Percentiles rank a stretch among this genome's conserved stretches.
Evolutionary conservation across 2,329 filamentous ascomycete genomes (phyloP).

Genomic region (Arthrobotrys sphaeroides): DNA sequence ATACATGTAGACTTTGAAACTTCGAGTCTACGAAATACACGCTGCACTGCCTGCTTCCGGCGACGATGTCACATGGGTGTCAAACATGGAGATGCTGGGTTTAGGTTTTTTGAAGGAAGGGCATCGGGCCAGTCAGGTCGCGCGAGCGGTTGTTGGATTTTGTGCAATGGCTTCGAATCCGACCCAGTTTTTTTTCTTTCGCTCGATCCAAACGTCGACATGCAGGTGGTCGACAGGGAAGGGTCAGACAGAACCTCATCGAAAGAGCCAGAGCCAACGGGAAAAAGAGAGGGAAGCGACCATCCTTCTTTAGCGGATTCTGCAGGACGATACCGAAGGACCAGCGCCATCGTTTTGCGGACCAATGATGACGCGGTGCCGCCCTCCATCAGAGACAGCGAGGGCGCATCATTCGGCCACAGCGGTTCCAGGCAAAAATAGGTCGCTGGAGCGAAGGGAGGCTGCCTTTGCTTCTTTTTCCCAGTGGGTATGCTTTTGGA

Average conservation of each 20-base stretch:
- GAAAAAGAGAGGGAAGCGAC: slow-evolving; percentile 12
- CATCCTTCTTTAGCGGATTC: slow-evolving; percentile 18
- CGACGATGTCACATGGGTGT: slow-evolving; percentile 24
- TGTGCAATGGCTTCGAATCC: slow-evolving; percentile 1
- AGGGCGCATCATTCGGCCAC: slow-evolving; percentile 33
- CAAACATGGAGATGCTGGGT: not conserved
- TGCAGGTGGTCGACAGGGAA: slow-evolving; percentile 19
- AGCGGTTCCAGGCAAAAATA: slow-evolving; percentile 54
- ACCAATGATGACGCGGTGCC: slow-evolving; percentile 40
- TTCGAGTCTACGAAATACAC: not conserved
- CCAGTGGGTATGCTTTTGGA: slow-evolving; percentile 6
- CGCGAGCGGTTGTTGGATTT: slow-evolving; percentile 3
- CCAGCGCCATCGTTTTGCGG: slow-evolving; percentile 23
- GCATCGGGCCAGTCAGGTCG: slow-evolving; percentile 7
- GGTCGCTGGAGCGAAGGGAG: not conserved
- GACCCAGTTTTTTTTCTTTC: not conserved
- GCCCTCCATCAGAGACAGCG: slow-evolving; percentile 35
- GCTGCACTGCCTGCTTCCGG: slow-evolving; percentile 21
- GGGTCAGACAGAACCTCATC: slow-evolving; percentile 42
- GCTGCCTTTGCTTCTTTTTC: slow-evolving; percentile 29
- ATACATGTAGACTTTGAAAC: slow-evolving; percentile 6
- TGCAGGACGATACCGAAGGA: slow-evolving; percentile 22
- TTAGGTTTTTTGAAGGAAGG: not conserved
- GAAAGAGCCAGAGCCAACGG: slow-evolving; percentile 22
- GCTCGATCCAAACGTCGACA: slow-evolving; percentile 27